Evolutionary conservation across 1,139 yeast species (phyloP).

Genomic region (Yamadazyma trypodendri): DNA sequence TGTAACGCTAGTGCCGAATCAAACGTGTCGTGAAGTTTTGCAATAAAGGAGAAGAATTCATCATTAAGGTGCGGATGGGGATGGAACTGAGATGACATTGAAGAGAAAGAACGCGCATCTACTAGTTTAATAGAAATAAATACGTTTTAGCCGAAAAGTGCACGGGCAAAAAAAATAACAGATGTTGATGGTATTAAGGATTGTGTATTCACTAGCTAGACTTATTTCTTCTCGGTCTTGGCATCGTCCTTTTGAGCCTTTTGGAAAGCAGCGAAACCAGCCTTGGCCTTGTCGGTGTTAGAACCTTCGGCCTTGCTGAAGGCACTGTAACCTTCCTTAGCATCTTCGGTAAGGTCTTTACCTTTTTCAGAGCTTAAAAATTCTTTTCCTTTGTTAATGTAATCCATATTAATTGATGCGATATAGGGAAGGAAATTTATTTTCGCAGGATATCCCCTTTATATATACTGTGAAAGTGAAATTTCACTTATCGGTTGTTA

Average conservation of each 20-base stretch:
- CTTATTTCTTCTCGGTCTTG: conserved; percentile 9
- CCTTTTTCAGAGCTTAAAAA: conserved; percentile 19
- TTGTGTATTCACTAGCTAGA: neutral
- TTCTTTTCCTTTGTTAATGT: conserved; percentile 40
- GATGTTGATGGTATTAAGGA: neutral
- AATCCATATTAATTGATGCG: conserved; percentile 22
- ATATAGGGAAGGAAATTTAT: neutral
- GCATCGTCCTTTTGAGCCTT: conserved; percentile 18
- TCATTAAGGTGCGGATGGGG: conserved; percentile 11
- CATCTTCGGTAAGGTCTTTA: conserved; percentile 26
- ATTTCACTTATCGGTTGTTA: neutral
- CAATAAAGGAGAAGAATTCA: conserved; percentile 6
- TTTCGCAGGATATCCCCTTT: neutral
- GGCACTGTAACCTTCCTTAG: conserved; percentile 32
- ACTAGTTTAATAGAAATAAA: too few relatives aligned
- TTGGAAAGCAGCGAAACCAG: conserved; percentile 28
- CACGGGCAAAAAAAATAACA: neutral
- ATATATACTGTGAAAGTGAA: conserved; percentile 2
- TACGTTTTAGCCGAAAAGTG: too few relatives aligned
- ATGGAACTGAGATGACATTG: neutral
- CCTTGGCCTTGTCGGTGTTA: conserved; percentile 32
- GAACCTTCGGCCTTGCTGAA: conserved; percentile 31
- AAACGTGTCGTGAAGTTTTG: conserved; percentile 13
- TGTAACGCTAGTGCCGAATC: conserved; percentile 16
- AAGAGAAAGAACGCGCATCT: too few relatives aligned